Evolutionary conservation across 192 early-diverging fungal species (phyloP), one percentile per base, ranked within the genome.

Genomic region (Neocallimastix lanati): DNA sequence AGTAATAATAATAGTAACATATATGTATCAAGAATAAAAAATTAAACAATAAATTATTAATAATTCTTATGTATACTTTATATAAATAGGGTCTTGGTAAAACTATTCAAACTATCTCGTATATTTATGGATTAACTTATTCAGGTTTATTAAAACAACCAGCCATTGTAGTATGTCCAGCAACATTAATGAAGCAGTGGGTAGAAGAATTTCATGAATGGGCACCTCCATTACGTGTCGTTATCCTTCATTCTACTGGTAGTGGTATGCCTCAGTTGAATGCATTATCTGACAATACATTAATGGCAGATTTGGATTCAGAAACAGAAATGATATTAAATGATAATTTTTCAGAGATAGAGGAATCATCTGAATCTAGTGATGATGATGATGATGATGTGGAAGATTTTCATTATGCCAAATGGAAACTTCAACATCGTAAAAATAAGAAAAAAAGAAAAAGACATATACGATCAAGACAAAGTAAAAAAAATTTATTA

Each of bases 101-200:
- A 80, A 98, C 97, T 0, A 90, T 97, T 35, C 97, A 98, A 81
- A 87, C 95, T 9, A 92, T 93, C 35, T 85, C 93, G 27, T 96
- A 95, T 80, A 85, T 98, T 28, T 90, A 92, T 12, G 90, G 93
- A 13, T 84, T 98, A 67, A 86, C 88, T 77, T 90, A 93, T 81
- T 96, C 95, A 12, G 82, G 82, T 13, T 79, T 92, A 58, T 85
- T 95, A 6, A 84, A 86, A 25, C 86, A 78, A 2, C 90, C 92
- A 0, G 79, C 83, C 25, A 81, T 92, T 11, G 81, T 94, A 29
- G 88, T 94, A 28, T 94, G 93, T 77, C 93, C 93, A 15, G 93
- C 93, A 1, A 94, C 93, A 35, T 84, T 94, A 3, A 83, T 94
- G 86, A 87, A 89, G 28, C 93, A 94, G 80, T 94, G 93, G 93